Evolutionary conservation across 495 filamentous ascomycete genomes (phyloP).

Genomic region (Hypoxylon fragiforme): DNA sequence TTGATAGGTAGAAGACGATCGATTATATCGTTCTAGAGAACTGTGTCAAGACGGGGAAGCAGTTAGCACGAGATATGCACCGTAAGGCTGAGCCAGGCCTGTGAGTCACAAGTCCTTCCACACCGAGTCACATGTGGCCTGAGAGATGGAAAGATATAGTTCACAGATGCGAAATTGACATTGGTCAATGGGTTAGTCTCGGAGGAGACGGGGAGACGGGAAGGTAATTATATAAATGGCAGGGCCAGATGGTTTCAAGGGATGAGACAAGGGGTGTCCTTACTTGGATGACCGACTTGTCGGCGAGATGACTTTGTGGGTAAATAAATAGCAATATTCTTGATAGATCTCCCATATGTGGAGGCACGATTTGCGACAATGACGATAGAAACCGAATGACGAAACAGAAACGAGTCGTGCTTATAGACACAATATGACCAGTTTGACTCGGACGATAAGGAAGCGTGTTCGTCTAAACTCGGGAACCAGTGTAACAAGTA

Average conservation of each 20-base stretch:
- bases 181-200: constrained; percentile 35
- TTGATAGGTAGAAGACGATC: constrained; percentile 8
- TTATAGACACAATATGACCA: constrained; percentile 6
- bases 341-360: constrained; percentile 3
- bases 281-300: constrained; percentile 15
- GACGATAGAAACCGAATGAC: constrained; percentile 5
- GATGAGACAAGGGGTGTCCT: constrained; percentile 13
- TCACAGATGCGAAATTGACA: constrained; percentile 31
- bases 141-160: constrained; percentile 20
- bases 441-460: constrained; percentile 2
- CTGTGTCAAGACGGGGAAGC: constrained; percentile 31
- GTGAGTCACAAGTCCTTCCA: constrained; percentile 41
- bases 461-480: constrained; percentile 10
- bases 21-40: constrained; percentile 27
- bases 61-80: constrained; percentile 37
- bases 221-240: constrained; percentile 18
- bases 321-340: constrained; percentile 2
- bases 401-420: constrained; percentile 1
- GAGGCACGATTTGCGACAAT: constrained; percentile 11
- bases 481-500: constrained; percentile 23
- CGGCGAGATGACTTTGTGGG: constrained; percentile 5
- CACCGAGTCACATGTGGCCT: constrained; percentile 26
- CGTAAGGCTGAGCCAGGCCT: constrained; percentile 32
- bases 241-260: constrained; percentile 8
- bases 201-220: constrained; percentile 4